Percentiles rank a stretch among this genome's conserved stretches.
These are phyloP conservation scores for Candida andamanensis DNA, from an alignment of 805 yeast species.

Conservation along the genomic window DNA sequence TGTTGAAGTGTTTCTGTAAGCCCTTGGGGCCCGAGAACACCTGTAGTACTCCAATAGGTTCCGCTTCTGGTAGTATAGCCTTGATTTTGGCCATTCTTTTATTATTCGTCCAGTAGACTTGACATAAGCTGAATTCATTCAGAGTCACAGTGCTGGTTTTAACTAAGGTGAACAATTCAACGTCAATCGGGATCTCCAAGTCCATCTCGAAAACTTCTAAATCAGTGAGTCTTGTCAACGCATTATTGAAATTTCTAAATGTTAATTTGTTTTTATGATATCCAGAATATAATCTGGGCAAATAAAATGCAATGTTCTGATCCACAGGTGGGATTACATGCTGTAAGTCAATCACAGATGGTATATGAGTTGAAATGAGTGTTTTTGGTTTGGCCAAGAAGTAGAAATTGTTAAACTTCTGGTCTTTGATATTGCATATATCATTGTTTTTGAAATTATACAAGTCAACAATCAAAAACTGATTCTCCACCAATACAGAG, in stretches of 20 bases:
- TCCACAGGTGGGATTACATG: slow-evolving; percentile 84
- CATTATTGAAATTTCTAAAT: slow-evolving; percentile 68
- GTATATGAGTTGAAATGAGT: slow-evolving; percentile 80
- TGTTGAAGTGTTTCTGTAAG: slow-evolving; percentile 48
- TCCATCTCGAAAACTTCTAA: slow-evolving; percentile 78
- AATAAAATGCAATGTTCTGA: slow-evolving; percentile 65
- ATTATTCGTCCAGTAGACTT: slow-evolving; percentile 61
- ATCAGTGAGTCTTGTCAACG: slow-evolving; percentile 67
- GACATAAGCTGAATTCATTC: slow-evolving; percentile 62
- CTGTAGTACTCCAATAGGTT: slow-evolving; percentile 64
- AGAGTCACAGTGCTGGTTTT: slow-evolving; percentile 48
- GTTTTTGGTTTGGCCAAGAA: slow-evolving; percentile 74
- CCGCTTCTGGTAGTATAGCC: slow-evolving; percentile 70
- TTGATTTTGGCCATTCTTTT: slow-evolving; percentile 72
- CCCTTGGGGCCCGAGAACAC: slow-evolving; percentile 70
- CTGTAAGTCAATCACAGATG: slow-evolving; percentile 72
- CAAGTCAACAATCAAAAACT: slow-evolving; percentile 75
- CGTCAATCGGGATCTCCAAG: slow-evolving; percentile 60
- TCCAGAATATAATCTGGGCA: slow-evolving; percentile 86
- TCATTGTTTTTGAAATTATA: slow-evolving; percentile 32
- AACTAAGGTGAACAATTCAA: slow-evolving; percentile 60
- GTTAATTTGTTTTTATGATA: slow-evolving; percentile 57
- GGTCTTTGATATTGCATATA: slow-evolving; percentile 26
- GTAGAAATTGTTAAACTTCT: slow-evolving; percentile 51
- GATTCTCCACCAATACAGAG: slow-evolving; percentile 66